A percentile compares a stretch with the other conserved stretches of the same genome.
Evolutionary conservation across 345 rosid species (phyloP).

Genomic region (Populus deltoides): DNA sequence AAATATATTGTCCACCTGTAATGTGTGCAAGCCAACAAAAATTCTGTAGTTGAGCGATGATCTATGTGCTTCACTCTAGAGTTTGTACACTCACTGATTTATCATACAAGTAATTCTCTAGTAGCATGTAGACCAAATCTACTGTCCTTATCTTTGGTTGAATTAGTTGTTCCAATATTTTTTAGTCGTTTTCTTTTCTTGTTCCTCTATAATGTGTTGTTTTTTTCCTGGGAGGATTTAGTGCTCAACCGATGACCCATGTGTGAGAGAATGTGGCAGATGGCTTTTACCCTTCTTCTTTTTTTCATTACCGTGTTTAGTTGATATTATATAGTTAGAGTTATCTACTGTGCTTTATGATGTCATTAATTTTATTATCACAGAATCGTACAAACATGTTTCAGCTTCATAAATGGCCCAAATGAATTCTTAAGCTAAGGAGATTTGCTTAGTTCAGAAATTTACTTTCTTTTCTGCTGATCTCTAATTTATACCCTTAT

Average conservation of each 20-base stretch:
- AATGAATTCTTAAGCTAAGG: neutral
- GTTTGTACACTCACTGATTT: neutral
- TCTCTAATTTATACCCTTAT: neutral
- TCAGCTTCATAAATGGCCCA: neutral
- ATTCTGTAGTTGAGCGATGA: neutral
- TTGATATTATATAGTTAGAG: neutral
- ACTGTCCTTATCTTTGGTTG: neutral
- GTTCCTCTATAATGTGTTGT: neutral
- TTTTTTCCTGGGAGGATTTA: neutral
- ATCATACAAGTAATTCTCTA: neutral
- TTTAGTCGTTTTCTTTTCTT: neutral
- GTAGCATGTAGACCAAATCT: neutral
- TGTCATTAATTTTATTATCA: neutral
- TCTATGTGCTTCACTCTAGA: neutral
- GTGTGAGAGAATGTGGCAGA: neutral
- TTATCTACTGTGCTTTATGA: neutral
- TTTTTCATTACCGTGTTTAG: neutral
- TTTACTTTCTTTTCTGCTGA: neutral
- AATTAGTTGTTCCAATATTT: neutral
- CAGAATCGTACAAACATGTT: neutral
- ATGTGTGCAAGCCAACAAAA: neutral
- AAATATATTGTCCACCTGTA: conserved; percentile 1
- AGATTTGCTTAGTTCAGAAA: neutral
- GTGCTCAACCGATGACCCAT: neutral
- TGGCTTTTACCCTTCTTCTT: neutral